A percentile compares a stretch with the other conserved stretches of the same genome.
These are phyloP conservation scores for Kwoniella shivajii DNA, from an alignment of 1,284 basidiomycete species.

Conservation along the genomic window DNA sequence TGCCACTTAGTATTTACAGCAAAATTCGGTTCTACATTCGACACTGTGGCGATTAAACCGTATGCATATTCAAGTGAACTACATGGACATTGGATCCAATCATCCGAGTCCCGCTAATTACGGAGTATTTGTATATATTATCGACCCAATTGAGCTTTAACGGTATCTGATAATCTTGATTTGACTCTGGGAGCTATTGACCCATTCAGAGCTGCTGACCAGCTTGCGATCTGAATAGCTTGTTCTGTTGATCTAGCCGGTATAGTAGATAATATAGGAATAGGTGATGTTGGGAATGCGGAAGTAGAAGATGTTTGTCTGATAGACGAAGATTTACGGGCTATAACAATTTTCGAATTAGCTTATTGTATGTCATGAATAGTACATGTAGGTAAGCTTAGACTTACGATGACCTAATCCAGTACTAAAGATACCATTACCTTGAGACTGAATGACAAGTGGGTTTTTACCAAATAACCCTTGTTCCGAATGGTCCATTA, in stretches of 20 bases:
- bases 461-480: slow-evolving; percentile 20
- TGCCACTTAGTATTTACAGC: too few relatives aligned
- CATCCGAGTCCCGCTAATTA: too few relatives aligned
- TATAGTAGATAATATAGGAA: slow-evolving; percentile 12
- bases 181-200: slow-evolving; percentile 10
- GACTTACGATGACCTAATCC: slow-evolving; percentile 15
- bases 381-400: not conserved
- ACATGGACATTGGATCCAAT: too few relatives aligned
- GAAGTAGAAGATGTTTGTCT: not conserved
- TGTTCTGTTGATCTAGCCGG: slow-evolving; percentile 13
- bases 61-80: too few relatives aligned
- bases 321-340: slow-evolving; percentile 7
- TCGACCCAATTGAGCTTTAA: slow-evolving; percentile 3
- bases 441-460: slow-evolving; percentile 2
- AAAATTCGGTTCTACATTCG: too few relatives aligned
- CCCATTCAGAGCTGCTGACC: slow-evolving; percentile 17
- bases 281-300: slow-evolving; percentile 7
- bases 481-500: slow-evolving; percentile 14
- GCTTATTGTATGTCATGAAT: not conserved
- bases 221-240: slow-evolving; percentile 13
- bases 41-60: too few relatives aligned
- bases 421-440: not conserved
- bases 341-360: slow-evolving; percentile 2
- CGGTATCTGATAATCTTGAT: slow-evolving; percentile 4
- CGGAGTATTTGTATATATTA: too few relatives aligned